Evolutionary conservation across 345 rosid genomes (phyloP).

Genomic region (Melaleuca alternifolia): DNA sequence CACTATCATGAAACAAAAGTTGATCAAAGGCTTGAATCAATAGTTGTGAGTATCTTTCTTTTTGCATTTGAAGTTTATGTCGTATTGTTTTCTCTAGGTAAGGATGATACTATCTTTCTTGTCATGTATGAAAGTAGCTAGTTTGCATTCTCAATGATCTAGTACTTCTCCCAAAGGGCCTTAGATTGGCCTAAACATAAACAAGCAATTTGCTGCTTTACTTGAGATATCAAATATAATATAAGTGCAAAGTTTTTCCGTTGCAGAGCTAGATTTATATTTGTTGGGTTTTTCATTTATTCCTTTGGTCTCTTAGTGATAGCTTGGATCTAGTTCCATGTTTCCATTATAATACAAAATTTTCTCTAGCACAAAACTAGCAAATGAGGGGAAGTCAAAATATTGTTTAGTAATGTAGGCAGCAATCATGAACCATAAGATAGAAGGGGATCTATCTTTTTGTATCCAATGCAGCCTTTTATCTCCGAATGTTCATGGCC

Average conservation of each 20-base stretch:
- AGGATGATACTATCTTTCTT: not conserved
- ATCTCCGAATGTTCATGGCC: not conserved
- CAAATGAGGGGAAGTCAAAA: not conserved
- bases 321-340: not conserved
- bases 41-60: slow-evolving; percentile 40
- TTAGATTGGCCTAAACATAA: not conserved
- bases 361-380: not conserved
- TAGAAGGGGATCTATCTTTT: not conserved
- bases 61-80: not conserved
- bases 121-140: not conserved
- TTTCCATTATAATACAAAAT: not conserved
- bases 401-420: not conserved
- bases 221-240: not conserved
- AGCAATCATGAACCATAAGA: not conserved
- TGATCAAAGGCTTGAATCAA: slow-evolving; percentile 56
- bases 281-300: not conserved
- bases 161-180: not conserved
- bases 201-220: not conserved
- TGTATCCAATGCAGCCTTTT: not conserved
- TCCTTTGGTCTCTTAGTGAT: not conserved
- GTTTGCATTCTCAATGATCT: not conserved
- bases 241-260: not conserved
- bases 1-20: slow-evolving; percentile 48
- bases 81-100: not conserved
- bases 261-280: not conserved